A percentile compares a stretch with the other conserved stretches of the same genome.
These are phyloP conservation scores for Trichocomaceae sp. DNA, from an alignment of 2,329 filamentous ascomycete species.

Conservation along the genomic window DNA sequence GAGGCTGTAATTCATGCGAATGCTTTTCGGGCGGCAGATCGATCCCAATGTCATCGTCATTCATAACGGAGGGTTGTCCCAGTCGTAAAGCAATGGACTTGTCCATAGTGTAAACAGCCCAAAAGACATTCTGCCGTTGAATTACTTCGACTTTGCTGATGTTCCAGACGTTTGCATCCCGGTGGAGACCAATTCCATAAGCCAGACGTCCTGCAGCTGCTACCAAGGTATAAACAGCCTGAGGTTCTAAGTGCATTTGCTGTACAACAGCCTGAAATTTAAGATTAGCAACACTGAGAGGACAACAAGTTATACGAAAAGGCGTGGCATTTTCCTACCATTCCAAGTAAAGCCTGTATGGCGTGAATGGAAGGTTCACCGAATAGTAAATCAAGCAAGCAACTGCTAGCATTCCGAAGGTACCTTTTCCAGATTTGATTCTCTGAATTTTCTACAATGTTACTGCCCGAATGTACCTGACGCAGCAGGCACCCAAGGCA, in stretches of 20 bases:
- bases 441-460: background rate
- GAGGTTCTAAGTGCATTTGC: background rate
- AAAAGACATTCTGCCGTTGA: background rate
- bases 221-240: background rate
- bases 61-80: background rate
- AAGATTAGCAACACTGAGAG: no score
- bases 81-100: conserved; percentile 1
- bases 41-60: conserved; percentile 1
- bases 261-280: background rate
- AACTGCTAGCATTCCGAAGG: background rate
- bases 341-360: background rate
- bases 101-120: background rate
- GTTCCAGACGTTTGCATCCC: background rate
- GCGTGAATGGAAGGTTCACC: background rate
- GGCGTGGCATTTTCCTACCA: background rate
- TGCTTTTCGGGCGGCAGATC: background rate
- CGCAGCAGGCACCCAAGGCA: background rate
- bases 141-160: background rate
- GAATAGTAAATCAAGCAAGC: background rate
- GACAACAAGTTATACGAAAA: background rate
- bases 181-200: background rate
- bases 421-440: background rate
- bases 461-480: background rate
- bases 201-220: background rate
- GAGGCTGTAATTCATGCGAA: background rate